Percentiles rank a stretch among this genome's conserved stretches.
phyloP scores from a whole-genome alignment of 2,329 filamentous ascomycete genomes.

The Penicillium sp. region DNA sequence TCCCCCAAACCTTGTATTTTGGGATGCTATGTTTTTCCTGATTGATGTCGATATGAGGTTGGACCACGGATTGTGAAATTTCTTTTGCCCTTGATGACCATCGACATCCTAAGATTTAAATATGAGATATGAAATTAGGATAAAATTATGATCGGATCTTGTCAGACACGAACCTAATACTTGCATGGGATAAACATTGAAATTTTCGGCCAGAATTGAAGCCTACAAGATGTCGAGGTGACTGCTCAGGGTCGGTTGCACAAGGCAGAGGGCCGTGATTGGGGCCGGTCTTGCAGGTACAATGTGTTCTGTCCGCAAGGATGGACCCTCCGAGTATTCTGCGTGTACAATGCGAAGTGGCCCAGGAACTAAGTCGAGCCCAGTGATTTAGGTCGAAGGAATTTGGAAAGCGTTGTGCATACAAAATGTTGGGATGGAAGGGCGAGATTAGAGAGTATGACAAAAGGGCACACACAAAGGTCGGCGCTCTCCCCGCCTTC shows the following conservation, averaged over 20 bases:
- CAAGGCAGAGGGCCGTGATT: constrained; percentile 11
- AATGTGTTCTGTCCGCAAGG: constrained; percentile 18
- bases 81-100: not conserved
- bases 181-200: not conserved
- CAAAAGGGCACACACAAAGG: constrained; percentile 15
- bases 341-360: constrained; percentile 1
- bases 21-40: constrained; percentile 12
- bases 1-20: constrained; percentile 6
- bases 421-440: not conserved
- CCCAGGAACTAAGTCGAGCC: not conserved
- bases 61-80: constrained; percentile 1
- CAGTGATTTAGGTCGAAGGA: not conserved
- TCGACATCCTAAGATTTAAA: constrained; percentile 21
- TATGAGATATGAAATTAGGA: constrained; percentile 16
- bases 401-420: not conserved
- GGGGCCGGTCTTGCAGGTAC: constrained; percentile 17
- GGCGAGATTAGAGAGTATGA: constrained; percentile 4
- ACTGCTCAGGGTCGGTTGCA: constrained; percentile 5
- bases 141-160: constrained; percentile 6
- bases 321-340: constrained; percentile 8
- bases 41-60: constrained; percentile 11
- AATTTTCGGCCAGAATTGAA: not conserved
- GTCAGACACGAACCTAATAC: not conserved
- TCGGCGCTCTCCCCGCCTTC: constrained; percentile 34
- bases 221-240: not conserved